Percentiles rank a stretch among this genome's conserved stretches.
These are phyloP conservation scores for Gypsophila paniculata DNA, from an alignment of 179 eudicot genomes.

Conservation along the genomic window DNA sequence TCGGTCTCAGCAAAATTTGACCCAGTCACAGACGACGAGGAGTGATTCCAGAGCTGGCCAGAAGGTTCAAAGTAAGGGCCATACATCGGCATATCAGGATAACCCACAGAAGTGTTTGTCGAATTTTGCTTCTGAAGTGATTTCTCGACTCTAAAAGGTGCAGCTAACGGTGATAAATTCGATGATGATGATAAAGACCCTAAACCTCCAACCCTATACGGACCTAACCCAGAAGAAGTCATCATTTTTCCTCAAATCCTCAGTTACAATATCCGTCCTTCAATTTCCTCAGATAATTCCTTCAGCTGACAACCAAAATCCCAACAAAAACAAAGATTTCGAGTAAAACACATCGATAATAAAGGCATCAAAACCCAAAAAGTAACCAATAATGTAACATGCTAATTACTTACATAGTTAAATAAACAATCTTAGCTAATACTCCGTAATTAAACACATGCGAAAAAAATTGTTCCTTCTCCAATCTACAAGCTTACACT, in stretches of 20 bases:
- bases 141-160: slow-evolving; percentile 75
- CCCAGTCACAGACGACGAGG: slow-evolving; percentile 38
- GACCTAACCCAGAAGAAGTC: slow-evolving; percentile 49
- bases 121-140: slow-evolving; percentile 48
- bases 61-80: slow-evolving; percentile 37
- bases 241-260: slow-evolving; percentile 24
- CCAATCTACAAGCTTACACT: background rate
- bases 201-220: slow-evolving; percentile 38
- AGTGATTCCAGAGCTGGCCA: slow-evolving; percentile 44
- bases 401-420: background rate
- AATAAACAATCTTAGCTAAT: background rate
- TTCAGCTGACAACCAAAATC: slow-evolving; percentile 19
- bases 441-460: background rate
- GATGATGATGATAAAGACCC: slow-evolving; percentile 49
- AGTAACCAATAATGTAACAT: background rate
- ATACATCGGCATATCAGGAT: slow-evolving; percentile 37
- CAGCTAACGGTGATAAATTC: slow-evolving; percentile 80
- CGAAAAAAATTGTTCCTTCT: background rate
- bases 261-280: slow-evolving; percentile 3
- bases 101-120: slow-evolving; percentile 36
- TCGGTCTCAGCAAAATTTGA: slow-evolving; percentile 36
- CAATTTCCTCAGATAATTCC: slow-evolving; percentile 20
- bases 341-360: background rate
- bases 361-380: background rate
- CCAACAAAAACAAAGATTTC: slow-evolving; percentile 4